A percentile compares a stretch with the other conserved stretches of the same genome.
phyloP scores from a whole-genome alignment of 495 filamentous ascomycete genomes.

The Cladorrhinum samala region DNA sequence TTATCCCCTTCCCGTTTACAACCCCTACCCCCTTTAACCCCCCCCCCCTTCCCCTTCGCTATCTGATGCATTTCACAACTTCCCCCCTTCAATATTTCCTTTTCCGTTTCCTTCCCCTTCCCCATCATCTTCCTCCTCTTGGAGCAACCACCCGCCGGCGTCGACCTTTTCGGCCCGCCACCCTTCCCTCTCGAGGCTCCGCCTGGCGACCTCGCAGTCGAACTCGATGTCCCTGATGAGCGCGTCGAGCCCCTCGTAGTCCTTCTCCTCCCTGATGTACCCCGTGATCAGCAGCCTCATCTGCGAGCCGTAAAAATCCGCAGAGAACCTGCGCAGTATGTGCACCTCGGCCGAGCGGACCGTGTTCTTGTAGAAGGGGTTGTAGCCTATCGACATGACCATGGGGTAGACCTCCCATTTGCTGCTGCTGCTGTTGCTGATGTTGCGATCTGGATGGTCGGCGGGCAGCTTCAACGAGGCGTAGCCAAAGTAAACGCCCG shows the following conservation, averaged over 20 bases:
- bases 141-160: conserved; percentile 24
- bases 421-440: no score
- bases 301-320: conserved; percentile 76
- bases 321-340: conserved; percentile 64
- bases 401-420: conserved; percentile 59
- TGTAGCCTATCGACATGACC: conserved; percentile 94
- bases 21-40: not conserved
- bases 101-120: not conserved
- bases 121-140: conserved; percentile 19
- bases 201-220: conserved; percentile 77
- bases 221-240: conserved; percentile 80
- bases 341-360: conserved; percentile 85
- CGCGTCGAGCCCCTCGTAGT: conserved; percentile 77
- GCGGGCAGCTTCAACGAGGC: conserved; percentile 56
- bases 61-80: not conserved
- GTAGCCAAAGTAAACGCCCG: conserved; percentile 90
- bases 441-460: conserved; percentile 31
- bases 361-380: conserved; percentile 87
- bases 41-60: not conserved
- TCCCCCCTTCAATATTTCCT: not conserved
- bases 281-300: conserved; percentile 78
- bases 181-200: conserved; percentile 61
- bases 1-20: no score
- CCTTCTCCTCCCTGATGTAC: conserved; percentile 81
- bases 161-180: conserved; percentile 49